Percentiles rank a stretch among this genome's conserved stretches.
Conservation (phyloP, 2,329 filamentous ascomycete species). For the Huntiella omanensis region DNA sequence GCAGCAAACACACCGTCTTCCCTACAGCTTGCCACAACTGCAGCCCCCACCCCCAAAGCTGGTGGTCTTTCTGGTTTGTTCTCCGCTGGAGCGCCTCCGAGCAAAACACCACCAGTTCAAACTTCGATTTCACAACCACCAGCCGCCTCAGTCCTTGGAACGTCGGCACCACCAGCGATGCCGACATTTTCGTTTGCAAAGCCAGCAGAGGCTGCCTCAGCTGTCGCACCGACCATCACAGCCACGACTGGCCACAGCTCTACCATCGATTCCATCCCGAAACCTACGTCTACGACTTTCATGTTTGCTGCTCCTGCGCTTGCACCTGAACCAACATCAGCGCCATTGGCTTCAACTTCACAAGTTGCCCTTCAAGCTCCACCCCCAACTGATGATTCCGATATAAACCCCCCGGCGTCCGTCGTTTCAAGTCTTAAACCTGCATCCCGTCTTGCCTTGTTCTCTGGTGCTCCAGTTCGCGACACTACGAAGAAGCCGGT, state of each 20-base stretch:
- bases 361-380: background rate
- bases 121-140: no score
- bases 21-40: background rate
- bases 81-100: no score
- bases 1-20: background rate
- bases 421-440: background rate
- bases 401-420: background rate
- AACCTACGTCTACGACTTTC: background rate
- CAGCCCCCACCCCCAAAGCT: background rate
- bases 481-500: background rate
- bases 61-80: no score
- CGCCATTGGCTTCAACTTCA: background rate
- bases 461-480: slow-evolving; percentile 5
- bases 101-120: no score
- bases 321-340: background rate
- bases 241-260: background rate
- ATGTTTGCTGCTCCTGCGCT: background rate
- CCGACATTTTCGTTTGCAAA: slow-evolving; percentile 2
- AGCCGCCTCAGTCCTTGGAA: background rate
- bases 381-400: background rate
- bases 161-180: background rate
- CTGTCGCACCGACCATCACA: background rate
- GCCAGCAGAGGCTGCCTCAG: background rate
- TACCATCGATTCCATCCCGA: background rate
- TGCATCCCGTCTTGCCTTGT: slow-evolving; percentile 3